Percentiles rank a stretch among this genome's conserved stretches.
Conservation (phyloP, 306 rosid species). For the Albizia julibrissin region DNA sequence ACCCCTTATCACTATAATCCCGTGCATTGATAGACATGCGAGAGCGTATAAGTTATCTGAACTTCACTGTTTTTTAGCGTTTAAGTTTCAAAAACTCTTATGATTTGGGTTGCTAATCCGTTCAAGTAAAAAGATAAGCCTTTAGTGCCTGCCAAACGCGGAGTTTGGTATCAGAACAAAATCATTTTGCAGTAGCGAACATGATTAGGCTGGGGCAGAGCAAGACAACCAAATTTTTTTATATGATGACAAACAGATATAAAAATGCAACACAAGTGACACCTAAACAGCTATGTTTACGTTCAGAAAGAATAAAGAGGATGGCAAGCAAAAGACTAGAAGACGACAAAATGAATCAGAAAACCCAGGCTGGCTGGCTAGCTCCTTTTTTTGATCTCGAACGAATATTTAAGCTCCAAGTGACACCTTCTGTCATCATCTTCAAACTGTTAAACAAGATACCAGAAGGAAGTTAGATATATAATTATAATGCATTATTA, state of each 20-base stretch:
- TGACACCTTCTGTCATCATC: slow-evolving; percentile 52
- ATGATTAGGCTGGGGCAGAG: slow-evolving; percentile 17
- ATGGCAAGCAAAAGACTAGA: neutral
- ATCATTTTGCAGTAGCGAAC: neutral
- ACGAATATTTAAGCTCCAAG: slow-evolving; percentile 51
- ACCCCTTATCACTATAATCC: neutral
- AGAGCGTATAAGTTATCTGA: neutral
- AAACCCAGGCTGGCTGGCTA: slow-evolving; percentile 15
- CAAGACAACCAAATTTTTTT: neutral
- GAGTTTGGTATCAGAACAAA: neutral
- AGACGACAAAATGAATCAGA: neutral
- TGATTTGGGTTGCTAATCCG: neutral
- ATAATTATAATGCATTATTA: neutral
- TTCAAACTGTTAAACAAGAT: slow-evolving; percentile 46
- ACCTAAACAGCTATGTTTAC: neutral
- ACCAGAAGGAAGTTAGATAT: neutral
- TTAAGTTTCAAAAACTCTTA: neutral
- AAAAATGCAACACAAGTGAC: neutral
- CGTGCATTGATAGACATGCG: slow-evolving; percentile 3
- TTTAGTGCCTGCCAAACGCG: neutral
- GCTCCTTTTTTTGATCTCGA: slow-evolving; percentile 48
- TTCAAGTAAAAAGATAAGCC: neutral
- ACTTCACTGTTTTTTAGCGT: neutral
- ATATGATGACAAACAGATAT: neutral
- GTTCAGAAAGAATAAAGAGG: neutral